Conservation (phyloP, 2,329 filamentous ascomycete species). For the Hirsutella thompsonii region DNA sequence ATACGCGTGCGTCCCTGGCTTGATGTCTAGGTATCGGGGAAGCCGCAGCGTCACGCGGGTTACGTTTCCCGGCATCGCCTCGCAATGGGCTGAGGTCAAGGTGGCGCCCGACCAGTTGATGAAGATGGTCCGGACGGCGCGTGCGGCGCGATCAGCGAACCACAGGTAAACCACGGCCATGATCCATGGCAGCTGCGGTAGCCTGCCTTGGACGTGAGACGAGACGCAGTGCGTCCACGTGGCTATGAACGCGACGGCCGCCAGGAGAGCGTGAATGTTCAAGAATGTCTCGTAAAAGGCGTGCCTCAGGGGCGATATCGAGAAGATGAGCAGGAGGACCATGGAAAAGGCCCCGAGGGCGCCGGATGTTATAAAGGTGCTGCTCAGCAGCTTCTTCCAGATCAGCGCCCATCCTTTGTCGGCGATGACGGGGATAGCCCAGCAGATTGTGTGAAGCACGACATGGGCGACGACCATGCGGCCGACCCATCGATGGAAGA, state of each 20-base stretch:
- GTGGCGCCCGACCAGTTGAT: conserved; percentile 48
- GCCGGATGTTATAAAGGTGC: conserved; percentile 54
- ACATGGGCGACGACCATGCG: conserved; percentile 57
- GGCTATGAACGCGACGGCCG: conserved; percentile 51
- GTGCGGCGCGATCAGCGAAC: conserved; percentile 54
- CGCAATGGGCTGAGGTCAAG: conserved; percentile 51
- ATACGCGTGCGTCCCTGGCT: conserved; percentile 63
- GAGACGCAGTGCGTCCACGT: conserved; percentile 69
- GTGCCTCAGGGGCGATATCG: conserved; percentile 70
- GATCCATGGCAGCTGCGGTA: conserved; percentile 64
- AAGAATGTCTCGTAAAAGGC: conserved; percentile 96
- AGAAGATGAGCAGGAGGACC: conserved; percentile 51
- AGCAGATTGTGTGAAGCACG: conserved; percentile 56
- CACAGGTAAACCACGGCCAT: conserved; percentile 62
- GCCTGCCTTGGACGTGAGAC: conserved; percentile 29
- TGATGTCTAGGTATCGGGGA: conserved; percentile 50
- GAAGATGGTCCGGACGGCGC: conserved; percentile 51
- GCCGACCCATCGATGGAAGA: conserved; percentile 55
- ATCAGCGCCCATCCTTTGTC: conserved; percentile 51
- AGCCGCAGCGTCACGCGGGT: conserved; percentile 58
- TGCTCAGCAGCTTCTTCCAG: conserved; percentile 16
- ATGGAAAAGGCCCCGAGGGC: conserved; percentile 49
- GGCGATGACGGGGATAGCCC: conserved; percentile 57
- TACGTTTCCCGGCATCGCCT: conserved; percentile 56
- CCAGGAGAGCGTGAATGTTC: conserved; percentile 69